These are phyloP conservation scores for Sphagnum fallax DNA, from an alignment of 228 moss, liverwort and hornwort species.

Conservation along the genomic window DNA sequence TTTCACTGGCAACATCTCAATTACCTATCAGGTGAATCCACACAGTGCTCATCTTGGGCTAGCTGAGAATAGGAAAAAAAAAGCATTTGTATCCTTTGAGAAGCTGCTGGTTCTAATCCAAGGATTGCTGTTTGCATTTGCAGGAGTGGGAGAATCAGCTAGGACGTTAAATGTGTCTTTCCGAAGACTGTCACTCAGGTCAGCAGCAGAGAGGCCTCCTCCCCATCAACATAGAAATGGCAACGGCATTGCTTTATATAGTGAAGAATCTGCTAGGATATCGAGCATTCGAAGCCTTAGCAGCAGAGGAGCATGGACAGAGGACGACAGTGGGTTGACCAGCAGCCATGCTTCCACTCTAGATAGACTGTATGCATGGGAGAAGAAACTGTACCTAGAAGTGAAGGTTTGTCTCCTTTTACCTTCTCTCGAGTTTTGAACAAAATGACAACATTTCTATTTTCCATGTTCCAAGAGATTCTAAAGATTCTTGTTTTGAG, in stretches of 20 bases:
- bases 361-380: conserved; percentile 72
- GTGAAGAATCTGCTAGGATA: conserved; percentile 40
- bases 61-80: no score
- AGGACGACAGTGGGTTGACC: conserved; percentile 55
- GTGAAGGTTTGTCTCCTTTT: conserved; percentile 42
- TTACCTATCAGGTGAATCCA: no score
- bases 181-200: conserved; percentile 38
- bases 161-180: conserved; percentile 23
- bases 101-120: no score
- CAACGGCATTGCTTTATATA: conserved; percentile 13
- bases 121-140: background rate
- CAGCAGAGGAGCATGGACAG: conserved; percentile 36
- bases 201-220: conserved; percentile 4
- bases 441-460: no score
- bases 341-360: conserved; percentile 60
- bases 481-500: no score
- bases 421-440: no score
- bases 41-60: no score
- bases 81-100: no score
- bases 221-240: conserved; percentile 16
- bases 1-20: no score
- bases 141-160: conserved; percentile 52
- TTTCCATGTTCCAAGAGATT: no score
- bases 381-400: conserved; percentile 73
- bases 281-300: conserved; percentile 33